These are phyloP conservation scores for Gossypium ekmanianum DNA, from an alignment of 345 rosid species.

Conservation along the genomic window DNA sequence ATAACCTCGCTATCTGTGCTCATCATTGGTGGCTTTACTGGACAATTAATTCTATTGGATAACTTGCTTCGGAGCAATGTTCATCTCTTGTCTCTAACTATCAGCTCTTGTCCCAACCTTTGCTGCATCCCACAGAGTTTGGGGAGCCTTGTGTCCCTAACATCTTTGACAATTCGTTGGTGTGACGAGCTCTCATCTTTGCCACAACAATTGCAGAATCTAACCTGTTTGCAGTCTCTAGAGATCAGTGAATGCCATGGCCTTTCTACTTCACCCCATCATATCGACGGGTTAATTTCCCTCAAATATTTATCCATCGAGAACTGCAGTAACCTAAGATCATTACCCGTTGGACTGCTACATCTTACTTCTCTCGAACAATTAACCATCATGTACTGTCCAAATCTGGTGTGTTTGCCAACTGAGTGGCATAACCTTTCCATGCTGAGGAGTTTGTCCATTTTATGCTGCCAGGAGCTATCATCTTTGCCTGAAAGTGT, in stretches of 20 bases:
- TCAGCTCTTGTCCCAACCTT: slow-evolving; percentile 21
- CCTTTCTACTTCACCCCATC: slow-evolving; percentile 9
- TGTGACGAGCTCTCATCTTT: slow-evolving; percentile 7
- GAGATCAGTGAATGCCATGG: slow-evolving; percentile 18
- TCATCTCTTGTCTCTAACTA: not conserved
- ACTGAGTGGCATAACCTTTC: slow-evolving; percentile 7
- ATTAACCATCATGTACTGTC: slow-evolving; percentile 22
- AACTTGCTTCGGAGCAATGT: not conserved
- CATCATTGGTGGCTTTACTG: slow-evolving; percentile 4
- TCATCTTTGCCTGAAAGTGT: slow-evolving; percentile 14
- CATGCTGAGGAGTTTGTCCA: slow-evolving; percentile 10
- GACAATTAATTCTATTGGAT: not conserved
- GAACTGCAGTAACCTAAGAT: slow-evolving; percentile 19
- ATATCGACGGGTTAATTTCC: slow-evolving; percentile 6
- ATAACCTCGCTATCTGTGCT: not conserved
- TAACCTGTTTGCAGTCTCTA: slow-evolving; percentile 10
- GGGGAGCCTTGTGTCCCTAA: slow-evolving; percentile 10
- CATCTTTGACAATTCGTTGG: slow-evolving; percentile 20
- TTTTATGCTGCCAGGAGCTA: slow-evolving; percentile 19
- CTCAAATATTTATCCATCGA: slow-evolving; percentile 17
- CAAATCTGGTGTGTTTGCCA: slow-evolving; percentile 8
- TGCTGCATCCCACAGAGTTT: not conserved
- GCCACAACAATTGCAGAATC: slow-evolving; percentile 14
- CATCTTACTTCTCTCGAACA: slow-evolving; percentile 10
- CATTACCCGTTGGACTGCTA: slow-evolving; percentile 13